phyloP scores from a whole-genome alignment of 192 early-diverging fungal genomes.

The Coemansia sp. region DNA sequence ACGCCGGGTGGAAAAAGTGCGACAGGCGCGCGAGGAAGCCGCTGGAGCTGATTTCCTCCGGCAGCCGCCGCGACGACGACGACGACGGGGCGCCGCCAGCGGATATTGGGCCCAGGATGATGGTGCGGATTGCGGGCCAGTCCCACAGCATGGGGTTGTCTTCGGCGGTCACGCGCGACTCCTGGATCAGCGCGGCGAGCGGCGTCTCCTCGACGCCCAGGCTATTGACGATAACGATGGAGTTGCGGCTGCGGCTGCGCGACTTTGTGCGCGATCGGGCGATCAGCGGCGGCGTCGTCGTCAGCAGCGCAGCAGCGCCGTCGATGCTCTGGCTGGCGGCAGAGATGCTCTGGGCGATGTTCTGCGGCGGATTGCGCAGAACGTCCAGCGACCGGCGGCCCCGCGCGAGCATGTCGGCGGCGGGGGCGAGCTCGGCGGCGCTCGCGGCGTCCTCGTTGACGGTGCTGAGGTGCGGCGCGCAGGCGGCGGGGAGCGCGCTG shows the following conservation, averaged over 20 bases:
- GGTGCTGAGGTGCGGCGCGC: constrained; percentile 10
- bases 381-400: constrained; percentile 46
- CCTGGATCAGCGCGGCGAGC: constrained; percentile 33
- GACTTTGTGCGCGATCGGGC: constrained; percentile 52
- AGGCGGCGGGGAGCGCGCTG: not conserved
- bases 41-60: constrained; percentile 24
- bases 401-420: not conserved
- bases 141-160: constrained; percentile 57
- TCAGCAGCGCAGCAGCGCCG: constrained; percentile 10
- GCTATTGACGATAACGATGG: constrained; percentile 25
- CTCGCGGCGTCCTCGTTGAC: constrained; percentile 15
- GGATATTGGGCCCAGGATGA: constrained; percentile 35
- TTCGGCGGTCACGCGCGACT: constrained; percentile 44
- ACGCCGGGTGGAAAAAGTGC: constrained; percentile 48
- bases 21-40: constrained; percentile 44
- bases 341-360: not conserved
- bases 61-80: constrained; percentile 23
- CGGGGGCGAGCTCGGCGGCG: not conserved
- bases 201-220: constrained; percentile 18
- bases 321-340: constrained; percentile 9
- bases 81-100: no score
- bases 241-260: constrained; percentile 49
- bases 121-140: constrained; percentile 39
- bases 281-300: constrained; percentile 27
- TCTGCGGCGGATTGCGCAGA: constrained; percentile 24